Base-by-base conservation (phyloP, 2,329 filamentous ascomycete species). In the Penicillium sp. region DNA sequence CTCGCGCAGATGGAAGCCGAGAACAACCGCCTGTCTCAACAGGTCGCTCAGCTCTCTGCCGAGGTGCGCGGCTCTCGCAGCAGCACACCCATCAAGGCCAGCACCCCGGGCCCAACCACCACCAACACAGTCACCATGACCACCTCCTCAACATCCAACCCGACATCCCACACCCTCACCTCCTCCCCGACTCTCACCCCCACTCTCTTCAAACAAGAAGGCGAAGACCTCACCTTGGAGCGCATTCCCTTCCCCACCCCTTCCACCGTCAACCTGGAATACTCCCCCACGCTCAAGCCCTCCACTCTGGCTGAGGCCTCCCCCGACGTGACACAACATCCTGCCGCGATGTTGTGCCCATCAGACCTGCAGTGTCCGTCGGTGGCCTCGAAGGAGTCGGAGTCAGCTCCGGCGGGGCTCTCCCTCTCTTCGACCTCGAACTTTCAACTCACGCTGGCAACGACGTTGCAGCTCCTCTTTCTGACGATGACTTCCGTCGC, bases 241-340 rank as follows among this genome's bases (percentile, higher is more conserved):
- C 65, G 67, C 9, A 67, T 72, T 36, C 66, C 67, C 8, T 69
- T 70, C 54, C 67, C 65, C 0, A 66, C 67, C 37, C 67, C 67
- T 5, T 67, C 68, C 45, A 50, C 65, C 35, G 61, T 62, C 56
- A 45, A 62, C 35, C 61, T 62, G 58, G 66, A 68, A 50, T 68
- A 66, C 61, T 69, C 68, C 24, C 66, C 69, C 34, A 70, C 62
- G 46, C 59, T 67, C 50, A 66, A 67, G 56, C 65, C 67, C 58
- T 66, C 66, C 57, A 67, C 65, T 67, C 68, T 72, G 66, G 70
- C 71, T 69, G 69, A 75, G 75, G 80, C 85, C 75, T 80, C 87
- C 75, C 79, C 87, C 83, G 88, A 94, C 81, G 76, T 82, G 93
- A 93, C 90, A 96, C 93, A 96, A 96, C 90, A 94, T 95, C 90